Percentiles rank a stretch among this genome's conserved stretches.
These are phyloP conservation scores for Hylodesmum podocarpum DNA, from an alignment of 306 rosid species.

Conservation along the genomic window DNA sequence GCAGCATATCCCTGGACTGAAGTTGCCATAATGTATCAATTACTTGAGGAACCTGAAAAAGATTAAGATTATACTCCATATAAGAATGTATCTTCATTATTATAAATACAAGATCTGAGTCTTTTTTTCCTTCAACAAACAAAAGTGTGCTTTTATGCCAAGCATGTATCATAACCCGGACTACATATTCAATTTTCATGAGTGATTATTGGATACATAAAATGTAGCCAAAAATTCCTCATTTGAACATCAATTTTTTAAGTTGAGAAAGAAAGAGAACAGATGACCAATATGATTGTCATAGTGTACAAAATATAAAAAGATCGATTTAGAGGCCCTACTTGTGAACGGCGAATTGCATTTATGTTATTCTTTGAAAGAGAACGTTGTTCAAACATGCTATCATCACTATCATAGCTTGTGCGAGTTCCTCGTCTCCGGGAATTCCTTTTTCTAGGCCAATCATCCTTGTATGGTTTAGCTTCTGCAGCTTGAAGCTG, in stretches of 20 bases:
- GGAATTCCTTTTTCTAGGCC: constrained; percentile 64
- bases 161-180: not conserved
- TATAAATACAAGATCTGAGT: constrained; percentile 1
- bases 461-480: constrained; percentile 71
- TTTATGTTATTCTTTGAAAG: constrained; percentile 86
- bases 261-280: constrained; percentile 9
- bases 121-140: not conserved
- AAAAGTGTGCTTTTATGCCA: not conserved
- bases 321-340: constrained; percentile 45
- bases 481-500: constrained; percentile 69
- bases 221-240: not conserved
- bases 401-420: constrained; percentile 57
- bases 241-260: constrained; percentile 19
- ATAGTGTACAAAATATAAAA: not conserved
- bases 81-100: constrained; percentile 19
- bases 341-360: constrained; percentile 84
- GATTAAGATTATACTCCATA: constrained; percentile 6
- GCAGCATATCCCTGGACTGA: constrained; percentile 81
- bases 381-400: constrained; percentile 56
- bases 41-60: constrained; percentile 86
- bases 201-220: not conserved
- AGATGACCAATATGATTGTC: not conserved
- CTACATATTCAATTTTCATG: constrained; percentile 20
- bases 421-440: constrained; percentile 48
- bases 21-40: constrained; percentile 86